These are phyloP conservation scores for Penicillium sp. DNA, from an alignment of 2,329 filamentous ascomycete species.

Conservation along the genomic window DNA sequence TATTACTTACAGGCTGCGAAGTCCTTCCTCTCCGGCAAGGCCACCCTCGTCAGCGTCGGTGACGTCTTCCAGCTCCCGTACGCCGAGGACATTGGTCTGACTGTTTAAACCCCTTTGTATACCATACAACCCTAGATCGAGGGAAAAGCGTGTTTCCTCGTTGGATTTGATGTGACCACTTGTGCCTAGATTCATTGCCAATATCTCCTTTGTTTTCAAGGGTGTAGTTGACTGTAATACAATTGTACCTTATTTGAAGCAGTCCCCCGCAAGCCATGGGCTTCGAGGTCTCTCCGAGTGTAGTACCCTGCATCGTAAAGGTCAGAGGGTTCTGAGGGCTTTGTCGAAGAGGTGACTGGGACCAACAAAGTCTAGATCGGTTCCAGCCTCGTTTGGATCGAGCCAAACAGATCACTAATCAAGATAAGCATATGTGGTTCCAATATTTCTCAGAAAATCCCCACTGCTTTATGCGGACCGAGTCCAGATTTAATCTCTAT, in stretches of 20 bases:
- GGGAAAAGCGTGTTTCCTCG: conserved; percentile 33
- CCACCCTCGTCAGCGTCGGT: conserved; percentile 85
- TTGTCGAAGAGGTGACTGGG: no score
- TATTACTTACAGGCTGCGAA: conserved; percentile 73
- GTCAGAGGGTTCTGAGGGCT: no score
- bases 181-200: conserved; percentile 44
- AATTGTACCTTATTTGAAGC: conserved; percentile 41
- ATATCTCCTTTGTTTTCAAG: conserved; percentile 41
- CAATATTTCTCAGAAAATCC: no score
- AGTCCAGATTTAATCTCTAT: no score
- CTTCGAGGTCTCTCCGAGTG: not conserved
- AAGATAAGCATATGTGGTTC: no score
- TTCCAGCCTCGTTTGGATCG: no score
- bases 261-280: no score
- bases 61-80: conserved; percentile 90
- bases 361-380: no score
- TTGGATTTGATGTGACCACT: conserved; percentile 35
- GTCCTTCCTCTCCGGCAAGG: conserved; percentile 83
- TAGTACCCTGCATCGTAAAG: not conserved
- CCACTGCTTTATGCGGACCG: no score
- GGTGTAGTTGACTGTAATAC: conserved; percentile 47
- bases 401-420: no score
- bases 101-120: conserved; percentile 69
- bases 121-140: conserved; percentile 42
- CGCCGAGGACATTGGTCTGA: conserved; percentile 90